A percentile compares a stretch with the other conserved stretches of the same genome.
Evolutionary conservation across 2,329 filamentous ascomycete species (phyloP).

Genomic region (Aspergillus phoenicis): DNA sequence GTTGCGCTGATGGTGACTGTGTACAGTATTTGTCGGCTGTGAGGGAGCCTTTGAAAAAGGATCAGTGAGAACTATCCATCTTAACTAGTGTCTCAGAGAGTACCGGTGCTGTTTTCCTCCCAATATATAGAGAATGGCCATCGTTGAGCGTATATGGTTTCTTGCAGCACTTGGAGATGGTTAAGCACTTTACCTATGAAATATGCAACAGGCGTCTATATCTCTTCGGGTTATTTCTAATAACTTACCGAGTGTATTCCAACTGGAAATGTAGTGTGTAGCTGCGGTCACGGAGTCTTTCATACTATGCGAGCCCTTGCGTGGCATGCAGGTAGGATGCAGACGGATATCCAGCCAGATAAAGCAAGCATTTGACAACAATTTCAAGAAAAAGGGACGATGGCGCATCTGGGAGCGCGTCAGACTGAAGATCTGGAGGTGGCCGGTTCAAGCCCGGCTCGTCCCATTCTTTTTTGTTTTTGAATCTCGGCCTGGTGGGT

Average conservation of each 20-base stretch:
- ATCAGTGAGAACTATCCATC: background rate
- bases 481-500: too few species aligned
- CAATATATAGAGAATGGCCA: background rate
- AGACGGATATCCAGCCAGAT: background rate
- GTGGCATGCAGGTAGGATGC: too few species aligned
- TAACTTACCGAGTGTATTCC: too few species aligned
- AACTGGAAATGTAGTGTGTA: too few species aligned
- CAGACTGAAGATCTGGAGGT: slow-evolving; percentile 11
- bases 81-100: background rate
- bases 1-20: background rate
- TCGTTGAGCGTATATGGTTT: too few species aligned
- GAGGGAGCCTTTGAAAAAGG: background rate
- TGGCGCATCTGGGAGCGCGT: slow-evolving; percentile 11
- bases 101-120: background rate
- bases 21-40: background rate
- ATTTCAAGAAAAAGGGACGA: background rate
- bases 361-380: fast-evolving
- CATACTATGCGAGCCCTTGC: too few species aligned
- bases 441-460: slow-evolving; percentile 11
- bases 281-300: too few species aligned
- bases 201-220: too few species aligned
- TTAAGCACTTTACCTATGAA: too few species aligned
- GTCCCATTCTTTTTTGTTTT: slow-evolving; percentile 4
- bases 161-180: too few species aligned
- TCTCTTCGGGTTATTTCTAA: too few species aligned